Percentiles rank a stretch among this genome's conserved stretches.
Evolutionary conservation across 176 grass and related monocot species (phyloP).

Genomic region (Neostapfia colusana): DNA sequence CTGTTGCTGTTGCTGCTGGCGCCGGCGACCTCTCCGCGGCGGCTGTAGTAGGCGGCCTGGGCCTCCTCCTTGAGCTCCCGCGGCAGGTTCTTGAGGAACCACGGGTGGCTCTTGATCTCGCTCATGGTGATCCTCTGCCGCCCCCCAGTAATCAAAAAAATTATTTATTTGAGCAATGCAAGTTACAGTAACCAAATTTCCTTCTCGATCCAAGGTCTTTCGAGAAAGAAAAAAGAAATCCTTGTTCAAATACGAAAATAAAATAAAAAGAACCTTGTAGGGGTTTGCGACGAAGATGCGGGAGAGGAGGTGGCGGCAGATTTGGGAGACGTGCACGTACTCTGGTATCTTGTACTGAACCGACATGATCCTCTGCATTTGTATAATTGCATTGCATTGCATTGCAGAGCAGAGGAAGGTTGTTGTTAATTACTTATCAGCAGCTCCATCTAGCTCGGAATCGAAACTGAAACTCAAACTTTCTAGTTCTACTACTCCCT

Average conservation of each 20-base stretch:
- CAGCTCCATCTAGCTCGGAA: too few species aligned
- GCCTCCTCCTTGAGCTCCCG: slow-evolving; percentile 79
- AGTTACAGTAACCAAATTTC: too few species aligned
- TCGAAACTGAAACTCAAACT: too few species aligned
- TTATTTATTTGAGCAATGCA: too few species aligned
- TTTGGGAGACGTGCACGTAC: slow-evolving; percentile 76
- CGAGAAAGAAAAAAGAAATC: too few species aligned
- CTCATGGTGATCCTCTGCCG: slow-evolving; percentile 72
- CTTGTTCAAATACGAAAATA: too few species aligned
- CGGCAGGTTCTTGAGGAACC: slow-evolving; percentile 84
- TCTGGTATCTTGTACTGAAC: slow-evolving; percentile 83
- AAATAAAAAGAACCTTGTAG: slow-evolving; percentile 25
- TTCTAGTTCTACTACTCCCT: too few species aligned
- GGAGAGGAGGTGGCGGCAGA: slow-evolving; percentile 76
- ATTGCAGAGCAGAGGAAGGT: too few species aligned
- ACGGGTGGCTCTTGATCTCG: slow-evolving; percentile 79
- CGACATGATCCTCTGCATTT: slow-evolving; percentile 60
- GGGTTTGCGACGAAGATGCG: slow-evolving; percentile 78
- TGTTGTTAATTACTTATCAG: too few species aligned
- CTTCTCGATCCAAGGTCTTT: too few species aligned
- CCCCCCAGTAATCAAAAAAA: too few species aligned
- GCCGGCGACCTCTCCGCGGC: slow-evolving; percentile 1
- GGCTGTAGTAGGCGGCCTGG: slow-evolving; percentile 60
- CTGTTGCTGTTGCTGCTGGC: background rate
- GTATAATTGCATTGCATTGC: background rate